Conservation (phyloP, 768 basidiomycete genomes). For the Tulasnella sp. region DNA sequence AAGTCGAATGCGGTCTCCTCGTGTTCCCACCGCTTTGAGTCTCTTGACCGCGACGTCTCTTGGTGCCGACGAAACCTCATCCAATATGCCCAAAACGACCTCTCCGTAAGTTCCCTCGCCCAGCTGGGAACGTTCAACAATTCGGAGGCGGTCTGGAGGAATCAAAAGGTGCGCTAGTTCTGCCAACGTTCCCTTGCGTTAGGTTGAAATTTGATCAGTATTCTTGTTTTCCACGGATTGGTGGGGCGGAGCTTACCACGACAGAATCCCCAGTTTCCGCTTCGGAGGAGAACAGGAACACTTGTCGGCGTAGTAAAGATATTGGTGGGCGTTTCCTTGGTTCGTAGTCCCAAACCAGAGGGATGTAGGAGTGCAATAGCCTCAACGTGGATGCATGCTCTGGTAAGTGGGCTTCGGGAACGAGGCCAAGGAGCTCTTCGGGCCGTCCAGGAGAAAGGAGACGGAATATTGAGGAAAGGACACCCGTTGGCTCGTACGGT, state of each 20-base stretch:
- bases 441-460: not conserved
- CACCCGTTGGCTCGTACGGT: not conserved
- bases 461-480: not conserved
- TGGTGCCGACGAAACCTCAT: not conserved
- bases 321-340: not conserved
- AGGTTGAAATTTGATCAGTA: not conserved
- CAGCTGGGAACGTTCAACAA: not conserved
- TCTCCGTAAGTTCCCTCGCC: not conserved
- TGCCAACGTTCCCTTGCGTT: not conserved
- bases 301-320: not conserved
- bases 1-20: not conserved
- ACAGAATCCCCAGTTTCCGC: not conserved
- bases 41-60: not conserved
- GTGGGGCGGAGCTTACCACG: not conserved
- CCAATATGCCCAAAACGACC: not conserved
- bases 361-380: not conserved
- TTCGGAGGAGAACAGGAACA: not conserved
- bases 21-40: not conserved
- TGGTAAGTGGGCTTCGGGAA: not conserved
- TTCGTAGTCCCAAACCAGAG: not conserved
- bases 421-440: not conserved
- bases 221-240: no score
- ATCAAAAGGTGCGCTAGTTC: not conserved
- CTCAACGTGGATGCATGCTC: not conserved
- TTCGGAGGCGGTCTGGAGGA: not conserved